Base-by-base conservation (phyloP, 768 basidiomycete species). In the Zangia roseola region DNA sequence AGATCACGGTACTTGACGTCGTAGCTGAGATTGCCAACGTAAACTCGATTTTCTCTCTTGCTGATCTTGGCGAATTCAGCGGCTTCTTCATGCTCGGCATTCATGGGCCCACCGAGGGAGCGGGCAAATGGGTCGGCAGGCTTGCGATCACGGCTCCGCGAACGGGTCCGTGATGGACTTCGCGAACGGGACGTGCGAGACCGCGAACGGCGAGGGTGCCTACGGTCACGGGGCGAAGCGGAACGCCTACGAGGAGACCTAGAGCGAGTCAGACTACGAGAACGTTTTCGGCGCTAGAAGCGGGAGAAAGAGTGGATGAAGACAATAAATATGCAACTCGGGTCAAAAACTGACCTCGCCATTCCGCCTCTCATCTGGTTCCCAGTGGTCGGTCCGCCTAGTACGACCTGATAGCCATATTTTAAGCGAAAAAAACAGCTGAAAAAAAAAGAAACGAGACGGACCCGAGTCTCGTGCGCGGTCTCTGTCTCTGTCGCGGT, bases 1-100 rank as follows among this genome's bases (percentile, higher is more conserved):
- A 99, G 79, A 77, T 98, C 97, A 74, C 93, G 83, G 76, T 95
- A 98, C 75, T 88, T 94, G 84, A 94, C 91, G 70, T 95, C 91
- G 79, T 97, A 99, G 68, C 91, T 92, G 73, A 99, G 83, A 71
- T 99, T 99, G 66, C 97, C 95, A 70, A 97, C 92, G 64, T 99
- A 99, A 63, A 98, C 93, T 60, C 95, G 81, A 71, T 97, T 93
- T 79, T 98, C 97, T 74, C 91, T 83, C 81, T 94, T 92, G 86
- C 90, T 93, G 65, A 86, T 81, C 70, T 97, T 94, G 63, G 93
- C 84, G 60, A 97, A 95, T 69, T 94, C 95, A 61, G 85, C 84
- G 14, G 95, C 95, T 64, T 97, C 94, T 74, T 94, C 91, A 56
- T 91, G 88, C 20, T 86, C 82, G 21, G 91, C 91, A 56, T 93